phyloP scores from a whole-genome alignment of 2,329 filamentous ascomycete genomes.

The Ustulina deusta region DNA sequence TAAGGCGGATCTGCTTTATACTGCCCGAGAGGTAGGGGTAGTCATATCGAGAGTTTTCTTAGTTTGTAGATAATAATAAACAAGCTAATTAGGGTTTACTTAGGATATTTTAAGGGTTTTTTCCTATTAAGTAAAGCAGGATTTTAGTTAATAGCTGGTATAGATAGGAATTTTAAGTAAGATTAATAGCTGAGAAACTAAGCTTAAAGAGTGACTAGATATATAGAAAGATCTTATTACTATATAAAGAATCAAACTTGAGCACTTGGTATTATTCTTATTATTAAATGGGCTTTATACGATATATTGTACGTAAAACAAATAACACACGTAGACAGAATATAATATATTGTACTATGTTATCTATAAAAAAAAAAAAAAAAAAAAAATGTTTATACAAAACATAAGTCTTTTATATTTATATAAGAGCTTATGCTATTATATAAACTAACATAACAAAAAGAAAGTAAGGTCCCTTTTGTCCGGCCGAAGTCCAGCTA shows the following conservation, averaged over 20 bases:
- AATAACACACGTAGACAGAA: too few relatives aligned
- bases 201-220: background rate
- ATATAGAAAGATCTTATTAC: background rate
- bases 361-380: too few relatives aligned
- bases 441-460: too few relatives aligned
- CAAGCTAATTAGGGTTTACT: background rate
- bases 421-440: too few relatives aligned
- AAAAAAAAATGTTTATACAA: too few relatives aligned
- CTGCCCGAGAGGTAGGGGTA: background rate
- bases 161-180: slow-evolving; percentile 6
- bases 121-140: background rate
- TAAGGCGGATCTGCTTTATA: background rate
- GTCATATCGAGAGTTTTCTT: background rate
- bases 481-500: too few relatives aligned
- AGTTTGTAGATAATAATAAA: background rate
- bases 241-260: background rate
- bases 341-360: too few relatives aligned
- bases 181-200: background rate
- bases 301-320: too few relatives aligned
- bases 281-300: too few relatives aligned
- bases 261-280: background rate
- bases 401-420: too few relatives aligned
- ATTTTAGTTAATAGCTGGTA: slow-evolving; percentile 8
- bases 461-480: too few relatives aligned
- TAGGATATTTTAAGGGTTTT: background rate